phyloP scores from a whole-genome alignment of 768 basidiomycete species.

The Tricholoma flavovirens region DNA sequence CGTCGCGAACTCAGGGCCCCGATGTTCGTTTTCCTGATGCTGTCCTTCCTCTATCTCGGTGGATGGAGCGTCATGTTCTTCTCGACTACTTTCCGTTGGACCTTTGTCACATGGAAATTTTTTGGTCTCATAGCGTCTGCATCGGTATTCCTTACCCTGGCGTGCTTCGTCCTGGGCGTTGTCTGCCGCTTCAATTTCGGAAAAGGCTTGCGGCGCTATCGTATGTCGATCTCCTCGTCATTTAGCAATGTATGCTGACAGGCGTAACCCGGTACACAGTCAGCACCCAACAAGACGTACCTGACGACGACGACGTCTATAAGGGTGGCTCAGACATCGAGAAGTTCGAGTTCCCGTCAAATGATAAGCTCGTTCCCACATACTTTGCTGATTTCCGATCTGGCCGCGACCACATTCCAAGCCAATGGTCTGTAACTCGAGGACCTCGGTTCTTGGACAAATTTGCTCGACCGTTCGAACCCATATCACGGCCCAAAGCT shows the following conservation, averaged over 20 bases:
- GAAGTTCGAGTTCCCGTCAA: slow-evolving; percentile 61
- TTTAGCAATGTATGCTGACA: slow-evolving; percentile 8
- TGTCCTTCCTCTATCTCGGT: slow-evolving; percentile 56
- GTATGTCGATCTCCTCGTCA: slow-evolving; percentile 36
- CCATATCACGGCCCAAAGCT: slow-evolving; percentile 26
- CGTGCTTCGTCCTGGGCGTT: slow-evolving; percentile 55
- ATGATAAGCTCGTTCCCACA: slow-evolving; percentile 47
- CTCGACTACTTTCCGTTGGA: slow-evolving; percentile 70
- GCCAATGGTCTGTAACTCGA: slow-evolving; percentile 33
- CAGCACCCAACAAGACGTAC: slow-evolving; percentile 45
- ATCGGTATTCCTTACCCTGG: slow-evolving; percentile 51
- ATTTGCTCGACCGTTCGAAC: slow-evolving; percentile 36
- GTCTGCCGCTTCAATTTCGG: slow-evolving; percentile 72
- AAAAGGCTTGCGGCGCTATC: slow-evolving; percentile 61
- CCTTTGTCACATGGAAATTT: slow-evolving; percentile 68
- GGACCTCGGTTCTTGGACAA: slow-evolving; percentile 47
- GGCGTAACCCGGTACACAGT: slow-evolving; percentile 32
- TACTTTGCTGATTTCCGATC: slow-evolving; percentile 38
- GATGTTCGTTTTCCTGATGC: slow-evolving; percentile 57
- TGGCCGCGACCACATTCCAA: slow-evolving; percentile 30
- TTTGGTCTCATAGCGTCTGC: slow-evolving; percentile 58
- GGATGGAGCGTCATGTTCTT: slow-evolving; percentile 74
- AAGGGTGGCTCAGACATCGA: slow-evolving; percentile 40
- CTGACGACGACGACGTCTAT: slow-evolving; percentile 25
- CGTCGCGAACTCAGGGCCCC: slow-evolving; percentile 56